A percentile compares a stretch with the other conserved stretches of the same genome.
Evolutionary conservation across 306 rosid species (phyloP).

Genomic region (Acacia crassicarpa): DNA sequence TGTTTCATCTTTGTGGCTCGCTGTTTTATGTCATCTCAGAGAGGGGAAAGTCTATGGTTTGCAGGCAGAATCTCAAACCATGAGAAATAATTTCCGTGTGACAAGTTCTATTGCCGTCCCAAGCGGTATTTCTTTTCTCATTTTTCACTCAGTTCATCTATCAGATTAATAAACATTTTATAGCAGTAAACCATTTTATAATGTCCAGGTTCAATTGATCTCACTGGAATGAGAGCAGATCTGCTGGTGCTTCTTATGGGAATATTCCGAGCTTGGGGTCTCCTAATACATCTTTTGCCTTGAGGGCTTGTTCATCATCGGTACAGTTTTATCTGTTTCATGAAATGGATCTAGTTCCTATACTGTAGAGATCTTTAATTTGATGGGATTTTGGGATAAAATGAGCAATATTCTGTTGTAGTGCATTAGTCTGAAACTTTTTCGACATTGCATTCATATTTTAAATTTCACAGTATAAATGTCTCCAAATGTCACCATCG

Average conservation of each 20-base stretch:
- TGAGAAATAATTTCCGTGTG: too few relatives aligned
- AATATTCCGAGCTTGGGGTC: constrained; percentile 33
- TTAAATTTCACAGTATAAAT: constrained; percentile 10
- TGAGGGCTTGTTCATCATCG: constrained; percentile 73
- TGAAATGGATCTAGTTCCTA: background rate
- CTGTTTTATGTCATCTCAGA: constrained; percentile 16
- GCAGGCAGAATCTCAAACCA: too few relatives aligned
- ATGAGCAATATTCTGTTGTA: constrained; percentile 5
- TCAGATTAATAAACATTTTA: constrained; percentile 15
- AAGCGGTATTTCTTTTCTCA: constrained; percentile 36
- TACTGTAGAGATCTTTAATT: background rate
- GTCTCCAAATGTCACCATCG: background rate
- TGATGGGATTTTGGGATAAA: constrained; percentile 7
- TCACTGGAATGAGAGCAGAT: constrained; percentile 43
- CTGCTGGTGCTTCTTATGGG: constrained; percentile 38
- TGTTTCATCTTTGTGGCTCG: constrained; percentile 70
- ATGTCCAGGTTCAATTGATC: constrained; percentile 49
- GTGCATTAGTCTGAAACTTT: background rate
- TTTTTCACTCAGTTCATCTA: background rate
- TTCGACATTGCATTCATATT: background rate
- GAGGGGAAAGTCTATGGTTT: too few relatives aligned
- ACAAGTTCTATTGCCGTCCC: background rate
- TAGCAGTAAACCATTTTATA: constrained; percentile 25
- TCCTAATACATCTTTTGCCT: constrained; percentile 34
- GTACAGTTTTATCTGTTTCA: background rate